phyloP scores from a whole-genome alignment of 2,329 filamentous ascomycete genomes.

The Paramyrothecium roridum region DNA sequence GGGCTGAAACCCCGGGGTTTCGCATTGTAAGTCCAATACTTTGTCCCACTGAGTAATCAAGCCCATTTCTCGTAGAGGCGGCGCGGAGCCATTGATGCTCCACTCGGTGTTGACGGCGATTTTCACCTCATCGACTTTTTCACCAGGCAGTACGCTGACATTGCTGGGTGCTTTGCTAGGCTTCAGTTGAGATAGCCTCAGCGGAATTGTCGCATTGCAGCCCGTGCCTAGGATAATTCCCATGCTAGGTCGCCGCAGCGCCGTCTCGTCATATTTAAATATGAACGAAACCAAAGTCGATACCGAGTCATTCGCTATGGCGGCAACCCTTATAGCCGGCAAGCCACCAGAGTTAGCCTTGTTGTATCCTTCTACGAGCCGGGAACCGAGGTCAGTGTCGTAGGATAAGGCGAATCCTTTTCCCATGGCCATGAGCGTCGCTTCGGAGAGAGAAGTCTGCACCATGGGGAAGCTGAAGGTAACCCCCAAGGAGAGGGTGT shows the following conservation, averaged over 20 bases:
- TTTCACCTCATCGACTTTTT: constrained; percentile 49
- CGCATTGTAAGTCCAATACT: constrained; percentile 62
- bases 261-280: constrained; percentile 62
- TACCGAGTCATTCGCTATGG: constrained; percentile 80
- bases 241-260: constrained; percentile 67
- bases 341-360: constrained; percentile 43
- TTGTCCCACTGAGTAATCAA: constrained; percentile 71
- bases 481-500: constrained; percentile 59
- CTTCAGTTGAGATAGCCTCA: constrained; percentile 61
- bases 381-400: constrained; percentile 57
- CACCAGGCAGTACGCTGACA: constrained; percentile 45
- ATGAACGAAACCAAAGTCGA: constrained; percentile 76
- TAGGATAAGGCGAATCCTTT: constrained; percentile 65
- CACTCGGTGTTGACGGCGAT: constrained; percentile 82
- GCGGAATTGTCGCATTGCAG: constrained; percentile 75
- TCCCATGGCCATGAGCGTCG: constrained; percentile 65
- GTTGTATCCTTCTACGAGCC: constrained; percentile 57
- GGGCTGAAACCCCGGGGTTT: constrained; percentile 73
- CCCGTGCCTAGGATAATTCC: constrained; percentile 80
- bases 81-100: constrained; percentile 74
- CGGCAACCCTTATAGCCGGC: constrained; percentile 66
- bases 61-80: constrained; percentile 58
- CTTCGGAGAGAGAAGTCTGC: constrained; percentile 59
- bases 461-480: constrained; percentile 71
- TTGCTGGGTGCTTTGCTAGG: constrained; percentile 55